Percentiles rank a stretch among this genome's conserved stretches.
Conservation (phyloP, 371 early-diverging fungal species). For the Funneliformis caledonium region DNA sequence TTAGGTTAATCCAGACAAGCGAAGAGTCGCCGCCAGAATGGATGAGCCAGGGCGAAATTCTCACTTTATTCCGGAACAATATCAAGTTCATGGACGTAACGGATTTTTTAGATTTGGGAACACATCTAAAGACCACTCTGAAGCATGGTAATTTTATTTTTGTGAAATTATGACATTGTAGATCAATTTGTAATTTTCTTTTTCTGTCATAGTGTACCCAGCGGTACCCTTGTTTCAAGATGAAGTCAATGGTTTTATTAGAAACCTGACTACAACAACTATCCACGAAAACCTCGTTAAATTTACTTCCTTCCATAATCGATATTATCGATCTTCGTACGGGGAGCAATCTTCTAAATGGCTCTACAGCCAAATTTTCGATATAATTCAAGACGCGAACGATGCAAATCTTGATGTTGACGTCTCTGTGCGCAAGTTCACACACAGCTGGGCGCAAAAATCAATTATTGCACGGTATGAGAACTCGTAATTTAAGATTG, state of each 20-base stretch:
- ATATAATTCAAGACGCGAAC: constrained; percentile 49
- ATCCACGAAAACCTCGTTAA: constrained; percentile 69
- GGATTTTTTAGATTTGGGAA: constrained; percentile 53
- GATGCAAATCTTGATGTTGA: constrained; percentile 48
- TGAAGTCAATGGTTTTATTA: constrained; percentile 61
- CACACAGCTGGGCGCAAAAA: constrained; percentile 71
- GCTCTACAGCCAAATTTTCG: constrained; percentile 67
- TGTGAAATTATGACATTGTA: not conserved
- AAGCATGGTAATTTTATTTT: not conserved
- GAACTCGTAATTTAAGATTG: no score
- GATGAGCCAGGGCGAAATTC: constrained; percentile 69
- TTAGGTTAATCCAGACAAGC: constrained; percentile 49
- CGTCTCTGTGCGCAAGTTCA: constrained; percentile 75
- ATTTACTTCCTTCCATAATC: constrained; percentile 83
- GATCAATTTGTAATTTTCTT: not conserved
- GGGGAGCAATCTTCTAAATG: constrained; percentile 78
- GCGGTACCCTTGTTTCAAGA: constrained; percentile 51
- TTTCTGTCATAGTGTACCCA: constrained; percentile 52
- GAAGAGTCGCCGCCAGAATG: constrained; percentile 61
- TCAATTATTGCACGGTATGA: constrained; percentile 57
- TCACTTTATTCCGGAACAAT: constrained; percentile 66
- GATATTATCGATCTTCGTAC: constrained; percentile 84
- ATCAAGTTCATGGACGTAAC: constrained; percentile 90
- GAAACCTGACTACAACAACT: constrained; percentile 59
- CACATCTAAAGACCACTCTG: not conserved